phyloP scores from a whole-genome alignment of 208 protist species.

The Angomonas ambiguus region DNA sequence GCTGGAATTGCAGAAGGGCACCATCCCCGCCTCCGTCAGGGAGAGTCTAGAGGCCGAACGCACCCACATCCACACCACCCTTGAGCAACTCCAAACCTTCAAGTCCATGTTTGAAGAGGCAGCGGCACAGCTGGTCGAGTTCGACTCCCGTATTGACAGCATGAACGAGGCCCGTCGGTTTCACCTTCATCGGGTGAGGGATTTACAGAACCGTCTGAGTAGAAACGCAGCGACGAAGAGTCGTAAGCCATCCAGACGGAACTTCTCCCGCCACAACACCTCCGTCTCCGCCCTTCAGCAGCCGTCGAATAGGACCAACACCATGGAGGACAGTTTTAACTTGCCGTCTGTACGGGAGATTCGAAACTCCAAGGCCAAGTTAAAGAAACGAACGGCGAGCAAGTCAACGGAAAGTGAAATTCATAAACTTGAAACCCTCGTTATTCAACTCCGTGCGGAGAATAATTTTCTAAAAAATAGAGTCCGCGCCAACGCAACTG shows the following conservation, averaged over 20 bases:
- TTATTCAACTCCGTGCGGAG: neutral
- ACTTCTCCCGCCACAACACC: neutral
- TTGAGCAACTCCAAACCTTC: constrained; percentile 43
- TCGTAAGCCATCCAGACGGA: neutral
- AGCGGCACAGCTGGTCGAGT: constrained; percentile 50
- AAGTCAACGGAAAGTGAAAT: neutral
- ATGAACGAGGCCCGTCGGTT: constrained; percentile 57
- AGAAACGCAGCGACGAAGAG: neutral
- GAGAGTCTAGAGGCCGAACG: constrained; percentile 23
- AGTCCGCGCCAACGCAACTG: neutral
- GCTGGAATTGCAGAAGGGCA: constrained; percentile 15
- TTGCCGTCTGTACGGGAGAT: constrained; percentile 3
- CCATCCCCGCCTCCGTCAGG: neutral
- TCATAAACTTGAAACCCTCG: neutral
- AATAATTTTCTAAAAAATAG: constrained; percentile 3
- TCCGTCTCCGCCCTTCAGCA: neutral
- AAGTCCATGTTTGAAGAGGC: constrained; percentile 43
- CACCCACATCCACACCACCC: constrained; percentile 24
- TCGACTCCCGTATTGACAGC: constrained; percentile 68
- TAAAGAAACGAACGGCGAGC: neutral
- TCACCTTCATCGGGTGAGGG: constrained; percentile 54
- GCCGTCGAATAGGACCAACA: neutral
- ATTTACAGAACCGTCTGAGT: constrained; percentile 31
- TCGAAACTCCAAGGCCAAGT: neutral
- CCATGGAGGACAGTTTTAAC: neutral